Evolutionary conservation across 352 stramenopile species (phyloP).

Genomic region (Pythium utonaiense): DNA sequence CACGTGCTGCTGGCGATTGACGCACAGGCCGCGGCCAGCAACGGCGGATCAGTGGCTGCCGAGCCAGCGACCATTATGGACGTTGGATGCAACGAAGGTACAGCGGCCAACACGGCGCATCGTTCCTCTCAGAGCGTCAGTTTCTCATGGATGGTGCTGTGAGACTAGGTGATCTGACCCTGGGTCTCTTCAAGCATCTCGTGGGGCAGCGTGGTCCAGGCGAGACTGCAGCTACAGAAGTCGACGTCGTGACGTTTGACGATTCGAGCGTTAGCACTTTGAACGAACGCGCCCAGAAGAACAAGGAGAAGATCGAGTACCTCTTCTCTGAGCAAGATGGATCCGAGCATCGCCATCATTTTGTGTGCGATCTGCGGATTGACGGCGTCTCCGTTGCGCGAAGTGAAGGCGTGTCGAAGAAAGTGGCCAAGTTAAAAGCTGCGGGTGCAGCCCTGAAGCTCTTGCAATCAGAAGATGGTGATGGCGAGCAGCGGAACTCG

Average conservation of each 20-base stretch:
- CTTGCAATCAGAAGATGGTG: not conserved
- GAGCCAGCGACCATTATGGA: conserved; percentile 52
- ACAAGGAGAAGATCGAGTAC: conserved; percentile 61
- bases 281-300: conserved; percentile 66
- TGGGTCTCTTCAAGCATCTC: conserved; percentile 65
- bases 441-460: conserved; percentile 21
- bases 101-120: not conserved
- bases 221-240: conserved; percentile 7
- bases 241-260: conserved; percentile 50
- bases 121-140: no score
- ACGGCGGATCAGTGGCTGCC: conserved; percentile 12
- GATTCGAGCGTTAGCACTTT: conserved; percentile 52
- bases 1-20: conserved; percentile 31
- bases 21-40: not conserved
- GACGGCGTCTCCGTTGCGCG: conserved; percentile 41
- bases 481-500: not conserved
- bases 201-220: conserved; percentile 19
- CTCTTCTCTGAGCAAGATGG: conserved; percentile 50
- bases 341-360: conserved; percentile 55
- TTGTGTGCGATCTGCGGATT: conserved; percentile 55
- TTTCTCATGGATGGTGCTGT: not conserved
- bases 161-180: conserved; percentile 53
- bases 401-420: conserved; percentile 74
- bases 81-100: conserved; percentile 82
- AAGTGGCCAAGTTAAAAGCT: conserved; percentile 77